Evolutionary conservation across 1,139 yeast species (phyloP), one percentile per base, ranked within the genome.

Genomic region (Candida sanyaensis): DNA sequence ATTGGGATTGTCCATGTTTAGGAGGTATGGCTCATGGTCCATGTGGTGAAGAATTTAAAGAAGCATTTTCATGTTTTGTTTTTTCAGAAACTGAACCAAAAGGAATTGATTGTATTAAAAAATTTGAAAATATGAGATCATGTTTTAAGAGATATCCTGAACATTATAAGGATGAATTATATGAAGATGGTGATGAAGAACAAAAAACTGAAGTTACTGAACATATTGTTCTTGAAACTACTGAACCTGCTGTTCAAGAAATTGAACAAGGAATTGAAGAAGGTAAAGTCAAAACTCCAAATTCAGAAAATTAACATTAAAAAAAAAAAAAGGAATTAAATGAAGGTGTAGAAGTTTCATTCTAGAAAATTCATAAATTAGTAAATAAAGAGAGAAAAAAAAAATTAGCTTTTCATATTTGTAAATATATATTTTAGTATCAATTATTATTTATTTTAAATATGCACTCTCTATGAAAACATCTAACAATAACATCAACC

Each of bases 1-100:
- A 95, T 82, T 95, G 99, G 99, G 99, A 95, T 64, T 95, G 99
- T 68, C 97, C 99, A n/a, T 95, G 99, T 71, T 77, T 95, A 51
- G 99, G 99, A 37, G 99, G 99, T 44, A 93, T 93, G 98, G 98
- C 99, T 39, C 79, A 91, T 55, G 99, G 99, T 0, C 97, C 99
- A 50, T 92, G 99, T 71, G 99, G 99, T 49, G 96, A 89, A 65
- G 97, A 93, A 71, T 93, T 92, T 77, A 92, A 93, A 75, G 93
- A 83, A 49, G 98, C 99, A 0, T 95, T 95, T 66, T 80, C 97
- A 8, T 95, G 99, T 69, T 95, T 95, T 63, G 93, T 95, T 36
- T 92, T 88, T 75, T 91, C 98, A 10, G 91, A 87, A 64, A 86
- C 88, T 49, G 99, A 93, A 64, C 98, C 98, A 62, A 93, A 93